phyloP scores from a whole-genome alignment of 2,329 filamentous ascomycete genomes.

The Aspergillus fischeri region DNA sequence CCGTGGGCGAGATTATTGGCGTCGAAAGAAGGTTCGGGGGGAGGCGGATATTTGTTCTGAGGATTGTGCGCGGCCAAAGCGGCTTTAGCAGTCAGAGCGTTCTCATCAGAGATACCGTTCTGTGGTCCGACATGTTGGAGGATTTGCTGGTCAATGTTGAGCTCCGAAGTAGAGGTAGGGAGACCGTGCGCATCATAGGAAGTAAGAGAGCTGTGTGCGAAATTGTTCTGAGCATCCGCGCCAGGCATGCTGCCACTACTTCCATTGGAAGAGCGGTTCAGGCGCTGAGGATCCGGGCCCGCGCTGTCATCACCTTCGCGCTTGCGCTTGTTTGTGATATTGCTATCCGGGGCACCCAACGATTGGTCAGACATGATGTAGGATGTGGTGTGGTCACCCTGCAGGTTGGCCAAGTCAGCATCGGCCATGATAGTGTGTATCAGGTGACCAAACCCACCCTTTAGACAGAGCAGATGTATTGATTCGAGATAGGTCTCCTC shows the following conservation, averaged over 20 bases:
- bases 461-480: neutral
- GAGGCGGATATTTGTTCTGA: constrained; percentile 42
- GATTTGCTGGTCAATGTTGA: constrained; percentile 45
- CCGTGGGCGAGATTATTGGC: constrained; percentile 33
- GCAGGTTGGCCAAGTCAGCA: neutral
- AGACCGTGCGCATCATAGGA: constrained; percentile 38
- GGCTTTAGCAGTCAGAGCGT: constrained; percentile 44
- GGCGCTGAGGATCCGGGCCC: constrained; percentile 37
- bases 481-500: neutral
- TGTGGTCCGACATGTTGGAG: constrained; percentile 49
- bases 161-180: constrained; percentile 31
- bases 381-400: constrained; percentile 3
- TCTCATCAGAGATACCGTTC: constrained; percentile 50
- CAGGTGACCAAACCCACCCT: neutral
- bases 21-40: constrained; percentile 39
- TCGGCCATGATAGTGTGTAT: neutral
- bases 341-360: constrained; percentile 33
- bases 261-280: constrained; percentile 39
- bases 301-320: constrained; percentile 37
- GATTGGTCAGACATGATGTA: constrained; percentile 37
- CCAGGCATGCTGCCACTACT: constrained; percentile 37
- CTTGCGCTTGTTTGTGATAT: constrained; percentile 37
- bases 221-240: constrained; percentile 29
- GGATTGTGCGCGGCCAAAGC: constrained; percentile 43
- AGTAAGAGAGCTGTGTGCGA: constrained; percentile 30